Conservation (phyloP, 768 basidiomycete genomes). For the Lactarius tabidus region DNA sequence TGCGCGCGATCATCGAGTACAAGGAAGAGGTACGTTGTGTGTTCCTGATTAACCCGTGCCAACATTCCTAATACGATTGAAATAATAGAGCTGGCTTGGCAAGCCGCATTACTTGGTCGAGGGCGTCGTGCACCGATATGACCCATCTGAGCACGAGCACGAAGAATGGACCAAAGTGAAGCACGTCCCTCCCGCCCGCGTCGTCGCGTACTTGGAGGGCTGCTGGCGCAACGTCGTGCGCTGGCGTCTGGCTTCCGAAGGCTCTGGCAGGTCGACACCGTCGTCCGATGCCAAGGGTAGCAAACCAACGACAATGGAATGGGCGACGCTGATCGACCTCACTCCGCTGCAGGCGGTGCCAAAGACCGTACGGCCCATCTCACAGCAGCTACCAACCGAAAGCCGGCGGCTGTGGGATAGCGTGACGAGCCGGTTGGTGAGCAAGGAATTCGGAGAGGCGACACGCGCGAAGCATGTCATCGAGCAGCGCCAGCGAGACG, state of each 20-base stretch:
- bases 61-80: background rate
- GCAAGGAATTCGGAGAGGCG: constrained; percentile 88
- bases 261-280: background rate
- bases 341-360: constrained; percentile 66
- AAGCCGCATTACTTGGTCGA: constrained; percentile 79
- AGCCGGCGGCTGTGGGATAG: constrained; percentile 84
- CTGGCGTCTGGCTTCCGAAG: constrained; percentile 50
- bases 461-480: constrained; percentile 88
- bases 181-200: constrained; percentile 75
- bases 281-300: constrained; percentile 10
- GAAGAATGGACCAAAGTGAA: constrained; percentile 82
- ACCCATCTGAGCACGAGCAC: constrained; percentile 55
- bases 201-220: constrained; percentile 84
- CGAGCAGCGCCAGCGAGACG: constrained; percentile 91
- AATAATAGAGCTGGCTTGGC: constrained; percentile 82
- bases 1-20: constrained; percentile 86
- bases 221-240: constrained; percentile 81
- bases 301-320: constrained; percentile 41
- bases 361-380: constrained; percentile 79
- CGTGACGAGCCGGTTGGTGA: constrained; percentile 68
- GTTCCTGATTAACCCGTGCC: background rate
- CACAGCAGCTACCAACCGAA: constrained; percentile 74
- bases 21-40: constrained; percentile 78
- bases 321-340: constrained; percentile 71
- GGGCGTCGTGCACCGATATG: constrained; percentile 84